phyloP scores from a whole-genome alignment of 2,329 filamentous ascomycete species.

The Nemania diffusa region DNA sequence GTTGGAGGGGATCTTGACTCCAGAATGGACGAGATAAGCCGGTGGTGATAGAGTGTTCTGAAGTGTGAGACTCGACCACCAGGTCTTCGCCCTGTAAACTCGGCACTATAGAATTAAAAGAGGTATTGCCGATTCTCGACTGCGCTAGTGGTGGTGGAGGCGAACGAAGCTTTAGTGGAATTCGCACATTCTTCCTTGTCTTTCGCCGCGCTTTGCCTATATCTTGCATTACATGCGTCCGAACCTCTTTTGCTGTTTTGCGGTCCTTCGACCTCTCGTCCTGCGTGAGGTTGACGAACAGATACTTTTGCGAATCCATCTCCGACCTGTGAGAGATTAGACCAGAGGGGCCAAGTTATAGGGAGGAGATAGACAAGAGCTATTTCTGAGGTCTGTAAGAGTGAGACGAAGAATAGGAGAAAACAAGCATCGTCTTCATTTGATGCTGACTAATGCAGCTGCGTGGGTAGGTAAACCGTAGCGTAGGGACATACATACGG shows the following conservation, averaged over 20 bases:
- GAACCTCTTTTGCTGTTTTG: constrained; percentile 33
- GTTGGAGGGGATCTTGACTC: constrained; percentile 31
- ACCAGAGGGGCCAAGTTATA: constrained; percentile 16
- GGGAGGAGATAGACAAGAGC: neutral
- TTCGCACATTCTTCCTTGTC: constrained; percentile 31
- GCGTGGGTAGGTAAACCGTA: too few relatives aligned
- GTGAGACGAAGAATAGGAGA: constrained; percentile 6
- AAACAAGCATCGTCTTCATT: neutral
- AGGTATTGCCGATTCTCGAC: constrained; percentile 20
- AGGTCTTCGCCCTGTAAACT: constrained; percentile 18
- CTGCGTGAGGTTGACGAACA: constrained; percentile 36
- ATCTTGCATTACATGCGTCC: constrained; percentile 35
- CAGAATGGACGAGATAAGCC: constrained; percentile 36
- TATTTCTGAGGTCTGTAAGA: constrained; percentile 2
- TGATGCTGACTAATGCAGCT: constrained; percentile 20
- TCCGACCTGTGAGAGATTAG: constrained; percentile 19
- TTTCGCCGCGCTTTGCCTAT: constrained; percentile 36
- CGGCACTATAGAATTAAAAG: constrained; percentile 11
- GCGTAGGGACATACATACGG: too few relatives aligned
- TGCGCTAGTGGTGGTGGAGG: constrained; percentile 31
- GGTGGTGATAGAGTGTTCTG: constrained; percentile 19
- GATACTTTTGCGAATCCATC: constrained; percentile 34
- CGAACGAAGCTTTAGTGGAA: constrained; percentile 32
- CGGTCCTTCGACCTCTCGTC: constrained; percentile 34
- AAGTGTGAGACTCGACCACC: constrained; percentile 25